phyloP scores from a whole-genome alignment of 805 yeast species.

The Saccharomycopsis selenospora region DNA sequence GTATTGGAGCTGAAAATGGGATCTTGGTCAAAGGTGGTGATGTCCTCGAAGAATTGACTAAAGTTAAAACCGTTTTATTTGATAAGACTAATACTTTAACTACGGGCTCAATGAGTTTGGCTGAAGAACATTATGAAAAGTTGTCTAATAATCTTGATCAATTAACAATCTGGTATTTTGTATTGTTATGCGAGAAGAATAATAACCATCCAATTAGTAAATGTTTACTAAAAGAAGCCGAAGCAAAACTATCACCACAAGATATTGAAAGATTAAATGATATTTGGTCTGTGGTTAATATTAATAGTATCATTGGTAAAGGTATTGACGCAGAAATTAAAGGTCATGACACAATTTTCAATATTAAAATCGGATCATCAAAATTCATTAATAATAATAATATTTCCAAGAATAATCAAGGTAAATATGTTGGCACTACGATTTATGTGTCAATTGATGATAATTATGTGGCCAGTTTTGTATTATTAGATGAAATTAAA shows the following conservation, averaged over 20 bases:
- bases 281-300: constrained; percentile 20
- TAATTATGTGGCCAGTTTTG: constrained; percentile 54
- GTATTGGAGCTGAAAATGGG: constrained; percentile 87
- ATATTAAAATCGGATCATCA: constrained; percentile 49
- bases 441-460: constrained; percentile 50
- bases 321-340: constrained; percentile 30
- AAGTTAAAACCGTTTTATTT: constrained; percentile 61
- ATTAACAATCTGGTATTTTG: constrained; percentile 21
- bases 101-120: constrained; percentile 63
- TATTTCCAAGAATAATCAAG: not conserved
- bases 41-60: constrained; percentile 65
- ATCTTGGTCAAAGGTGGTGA: constrained; percentile 92
- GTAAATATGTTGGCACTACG: constrained; percentile 13
- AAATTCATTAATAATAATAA: constrained; percentile 31
- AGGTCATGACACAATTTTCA: constrained; percentile 24
- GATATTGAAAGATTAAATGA: constrained; percentile 8
- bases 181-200: constrained; percentile 44
- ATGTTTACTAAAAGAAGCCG: constrained; percentile 2
- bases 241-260: not conserved
- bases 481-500: constrained; percentile 61
- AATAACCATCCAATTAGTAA: constrained; percentile 71
- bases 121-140: constrained; percentile 40
- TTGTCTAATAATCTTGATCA: constrained; percentile 33
- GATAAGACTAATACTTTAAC: constrained; percentile 97
- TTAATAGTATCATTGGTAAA: constrained; percentile 32